phyloP scores from a whole-genome alignment of 2,329 filamentous ascomycete species.

The Uncinocarpus reesii region DNA sequence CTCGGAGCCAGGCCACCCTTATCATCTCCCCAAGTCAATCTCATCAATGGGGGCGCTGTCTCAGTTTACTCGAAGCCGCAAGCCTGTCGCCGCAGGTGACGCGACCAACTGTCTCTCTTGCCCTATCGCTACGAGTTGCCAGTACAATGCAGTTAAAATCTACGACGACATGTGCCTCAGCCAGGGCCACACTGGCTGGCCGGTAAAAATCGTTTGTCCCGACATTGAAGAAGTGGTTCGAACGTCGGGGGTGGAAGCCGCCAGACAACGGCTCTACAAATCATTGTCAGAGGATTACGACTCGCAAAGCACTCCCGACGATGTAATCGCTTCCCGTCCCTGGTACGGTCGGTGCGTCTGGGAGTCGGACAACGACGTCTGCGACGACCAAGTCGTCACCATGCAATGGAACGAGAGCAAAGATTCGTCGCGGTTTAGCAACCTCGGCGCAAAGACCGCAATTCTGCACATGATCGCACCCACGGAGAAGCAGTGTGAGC shows the following conservation, averaged over 20 bases:
- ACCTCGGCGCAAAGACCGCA: slow-evolving; percentile 66
- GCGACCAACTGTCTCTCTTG: slow-evolving; percentile 86
- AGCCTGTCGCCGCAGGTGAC: slow-evolving; percentile 60
- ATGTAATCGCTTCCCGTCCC: slow-evolving; percentile 40
- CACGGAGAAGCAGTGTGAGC: slow-evolving; percentile 74
- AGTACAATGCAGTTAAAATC: slow-evolving; percentile 75
- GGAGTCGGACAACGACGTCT: slow-evolving; percentile 85
- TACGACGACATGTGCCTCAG: slow-evolving; percentile 62
- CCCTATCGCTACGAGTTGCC: slow-evolving; percentile 61
- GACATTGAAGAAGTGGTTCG: slow-evolving; percentile 71
- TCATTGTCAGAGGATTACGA: slow-evolving; percentile 47
- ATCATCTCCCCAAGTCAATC: slow-evolving; percentile 67
- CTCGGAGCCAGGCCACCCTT: slow-evolving; percentile 32
- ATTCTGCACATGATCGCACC: slow-evolving; percentile 91
- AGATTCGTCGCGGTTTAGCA: slow-evolving; percentile 17
- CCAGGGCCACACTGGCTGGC: slow-evolving; percentile 63
- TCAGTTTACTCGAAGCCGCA: slow-evolving; percentile 64
- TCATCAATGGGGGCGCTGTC: slow-evolving; percentile 66
- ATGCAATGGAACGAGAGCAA: slow-evolving; percentile 68
- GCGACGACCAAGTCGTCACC: slow-evolving; percentile 83
- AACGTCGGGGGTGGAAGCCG: slow-evolving; percentile 39
- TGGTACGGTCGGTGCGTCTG: slow-evolving; percentile 96
- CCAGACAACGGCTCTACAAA: slow-evolving; percentile 41
- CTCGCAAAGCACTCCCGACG: slow-evolving; percentile 44
- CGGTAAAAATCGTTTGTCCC: slow-evolving; percentile 76